Evolutionary conservation across 768 basidiomycete genomes (phyloP).

Genomic region (Lyophyllum shimeji): DNA sequence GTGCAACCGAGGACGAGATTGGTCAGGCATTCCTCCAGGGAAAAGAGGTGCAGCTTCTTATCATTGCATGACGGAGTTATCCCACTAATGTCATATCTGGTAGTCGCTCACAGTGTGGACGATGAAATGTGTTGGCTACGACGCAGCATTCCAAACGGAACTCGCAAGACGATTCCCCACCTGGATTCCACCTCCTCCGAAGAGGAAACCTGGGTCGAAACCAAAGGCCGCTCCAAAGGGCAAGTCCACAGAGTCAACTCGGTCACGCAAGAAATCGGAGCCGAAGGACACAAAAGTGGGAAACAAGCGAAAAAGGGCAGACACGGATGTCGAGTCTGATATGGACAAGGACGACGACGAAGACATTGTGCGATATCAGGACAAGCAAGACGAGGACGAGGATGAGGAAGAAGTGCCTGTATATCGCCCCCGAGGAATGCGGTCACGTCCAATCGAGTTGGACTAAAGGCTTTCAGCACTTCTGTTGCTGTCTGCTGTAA

Average conservation of each 20-base stretch:
- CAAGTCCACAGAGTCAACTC: not conserved
- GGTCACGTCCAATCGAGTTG: not conserved
- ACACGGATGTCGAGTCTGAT: not conserved
- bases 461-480: no score
- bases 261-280: not conserved
- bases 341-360: not conserved
- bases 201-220: not conserved
- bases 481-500: no score
- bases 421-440: not conserved
- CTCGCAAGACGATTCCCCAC: slow-evolving; percentile 22
- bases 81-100: not conserved
- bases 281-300: not conserved
- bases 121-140: slow-evolving; percentile 41
- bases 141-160: slow-evolving; percentile 32
- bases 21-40: slow-evolving; percentile 25
- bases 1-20: slow-evolving; percentile 25
- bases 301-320: not conserved
- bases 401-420: not conserved
- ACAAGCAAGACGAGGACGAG: not conserved
- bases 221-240: no score
- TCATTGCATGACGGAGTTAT: no score
- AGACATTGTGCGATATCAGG: not conserved
- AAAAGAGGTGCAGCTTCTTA: slow-evolving; percentile 25
- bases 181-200: not conserved
- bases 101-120: slow-evolving; percentile 35